phyloP scores from a whole-genome alignment of 352 stramenopile genomes.

The Stephanocyclus meneghinianus region DNA sequence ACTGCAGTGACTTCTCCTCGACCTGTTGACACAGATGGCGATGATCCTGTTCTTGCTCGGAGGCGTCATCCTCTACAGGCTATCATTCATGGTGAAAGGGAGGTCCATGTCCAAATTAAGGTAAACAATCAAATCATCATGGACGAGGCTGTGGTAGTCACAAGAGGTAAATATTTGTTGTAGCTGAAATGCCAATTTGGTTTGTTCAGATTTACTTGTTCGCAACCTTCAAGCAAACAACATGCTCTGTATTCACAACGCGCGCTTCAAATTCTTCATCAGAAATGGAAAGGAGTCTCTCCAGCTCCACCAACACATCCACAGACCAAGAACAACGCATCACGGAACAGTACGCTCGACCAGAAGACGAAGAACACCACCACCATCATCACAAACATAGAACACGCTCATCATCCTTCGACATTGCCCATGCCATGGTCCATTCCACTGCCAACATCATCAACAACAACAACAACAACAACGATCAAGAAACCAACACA shows the following conservation, averaged over 20 bases:
- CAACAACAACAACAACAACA: background rate
- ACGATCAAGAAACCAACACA: background rate
- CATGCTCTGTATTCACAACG: background rate
- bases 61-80: background rate
- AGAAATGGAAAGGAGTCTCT: constrained; percentile 8
- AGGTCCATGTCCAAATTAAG: background rate
- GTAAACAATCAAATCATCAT: background rate
- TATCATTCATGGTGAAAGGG: background rate
- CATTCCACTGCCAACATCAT: background rate
- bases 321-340: background rate
- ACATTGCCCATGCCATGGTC: constrained; percentile 9
- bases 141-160: background rate
- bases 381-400: constrained; percentile 11
- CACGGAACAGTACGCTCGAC: background rate
- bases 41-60: background rate
- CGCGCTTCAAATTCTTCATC: background rate
- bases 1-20: background rate
- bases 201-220: background rate
- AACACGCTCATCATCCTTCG: constrained; percentile 11
- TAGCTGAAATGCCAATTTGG: background rate
- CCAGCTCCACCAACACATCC: constrained; percentile 11
- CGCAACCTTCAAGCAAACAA: background rate
- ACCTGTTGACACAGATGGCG: background rate
- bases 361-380: background rate
- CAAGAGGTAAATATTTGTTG: background rate